Percentiles rank a stretch among this genome's conserved stretches.
phyloP scores from a whole-genome alignment of 305 asterid species.

The Andrographis paniculata region DNA sequence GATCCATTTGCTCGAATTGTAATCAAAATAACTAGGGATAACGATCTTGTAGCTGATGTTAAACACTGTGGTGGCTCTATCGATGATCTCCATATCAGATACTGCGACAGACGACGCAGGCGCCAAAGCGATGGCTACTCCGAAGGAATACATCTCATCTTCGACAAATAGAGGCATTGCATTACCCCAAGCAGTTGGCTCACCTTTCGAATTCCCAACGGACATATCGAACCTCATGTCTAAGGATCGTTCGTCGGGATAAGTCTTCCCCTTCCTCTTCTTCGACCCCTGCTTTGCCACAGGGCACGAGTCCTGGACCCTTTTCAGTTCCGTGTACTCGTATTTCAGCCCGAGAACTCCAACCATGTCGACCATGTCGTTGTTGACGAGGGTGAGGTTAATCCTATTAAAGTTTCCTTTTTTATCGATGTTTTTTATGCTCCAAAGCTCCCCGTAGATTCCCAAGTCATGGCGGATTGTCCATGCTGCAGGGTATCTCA shows the following conservation, averaged over 20 bases:
- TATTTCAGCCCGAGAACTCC: slow-evolving; percentile 29
- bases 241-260: slow-evolving; percentile 35
- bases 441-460: slow-evolving; percentile 43
- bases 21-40: slow-evolving; percentile 1
- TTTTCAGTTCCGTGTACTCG: slow-evolving; percentile 39
- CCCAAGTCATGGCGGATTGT: slow-evolving; percentile 27
- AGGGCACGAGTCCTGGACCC: slow-evolving; percentile 27
- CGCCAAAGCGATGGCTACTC: background rate
- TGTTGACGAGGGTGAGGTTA: slow-evolving; percentile 9
- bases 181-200: slow-evolving; percentile 31
- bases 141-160: slow-evolving; percentile 15
- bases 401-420: slow-evolving; percentile 31
- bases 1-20: background rate
- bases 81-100: slow-evolving; percentile 2
- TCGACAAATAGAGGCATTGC: slow-evolving; percentile 37
- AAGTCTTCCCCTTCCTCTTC: slow-evolving; percentile 20
- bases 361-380: background rate
- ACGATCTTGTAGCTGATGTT: slow-evolving; percentile 44
- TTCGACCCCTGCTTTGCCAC: background rate
- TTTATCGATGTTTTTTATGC: slow-evolving; percentile 22
- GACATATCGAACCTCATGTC: slow-evolving; percentile 42
- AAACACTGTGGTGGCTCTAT: slow-evolving; percentile 8
- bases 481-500: slow-evolving; percentile 37
- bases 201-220: slow-evolving; percentile 18
- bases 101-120: background rate